Conservation (phyloP, 148 eudicot species). For the Rheum nobile region DNA sequence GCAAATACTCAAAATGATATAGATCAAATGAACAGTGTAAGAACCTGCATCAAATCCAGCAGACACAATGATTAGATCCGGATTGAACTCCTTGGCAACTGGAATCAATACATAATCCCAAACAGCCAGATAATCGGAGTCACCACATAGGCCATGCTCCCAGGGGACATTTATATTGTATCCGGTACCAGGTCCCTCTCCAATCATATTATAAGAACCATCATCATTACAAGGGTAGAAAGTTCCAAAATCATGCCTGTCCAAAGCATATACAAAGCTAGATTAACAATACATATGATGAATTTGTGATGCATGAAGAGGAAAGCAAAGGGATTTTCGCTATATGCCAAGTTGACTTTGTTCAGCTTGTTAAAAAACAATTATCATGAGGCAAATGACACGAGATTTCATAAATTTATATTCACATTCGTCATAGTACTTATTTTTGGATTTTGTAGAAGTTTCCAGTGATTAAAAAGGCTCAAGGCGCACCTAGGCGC, state of each 20-base stretch:
- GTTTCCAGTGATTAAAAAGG: too few relatives aligned
- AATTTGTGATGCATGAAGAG: not conserved
- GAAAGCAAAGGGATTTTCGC: not conserved
- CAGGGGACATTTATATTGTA: conserved; percentile 96
- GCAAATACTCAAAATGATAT: not conserved
- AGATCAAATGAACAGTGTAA: not conserved
- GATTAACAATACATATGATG: not conserved
- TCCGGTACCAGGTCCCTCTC: conserved; percentile 78
- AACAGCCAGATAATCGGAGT: conserved; percentile 89
- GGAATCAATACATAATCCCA: conserved; percentile 89
- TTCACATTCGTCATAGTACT: not conserved
- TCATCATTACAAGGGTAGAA: conserved; percentile 85
- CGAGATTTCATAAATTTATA: not conserved
- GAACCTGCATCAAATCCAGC: conserved; percentile 99
- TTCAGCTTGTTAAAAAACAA: not conserved
- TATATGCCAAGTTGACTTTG: not conserved
- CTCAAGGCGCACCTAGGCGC: too few relatives aligned
- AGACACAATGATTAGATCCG: conserved; percentile 75
- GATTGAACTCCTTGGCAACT: conserved; percentile 86
- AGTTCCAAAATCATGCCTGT: conserved; percentile 77
- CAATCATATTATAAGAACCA: conserved; percentile 81
- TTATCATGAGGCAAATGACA: not conserved
- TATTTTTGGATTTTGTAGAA: not conserved
- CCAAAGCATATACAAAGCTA: conserved; percentile 6
- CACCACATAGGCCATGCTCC: conserved; percentile 88